These are phyloP conservation scores for Ascochyta fabae DNA, from an alignment of 2,329 filamentous ascomycete genomes.

Conservation along the genomic window DNA sequence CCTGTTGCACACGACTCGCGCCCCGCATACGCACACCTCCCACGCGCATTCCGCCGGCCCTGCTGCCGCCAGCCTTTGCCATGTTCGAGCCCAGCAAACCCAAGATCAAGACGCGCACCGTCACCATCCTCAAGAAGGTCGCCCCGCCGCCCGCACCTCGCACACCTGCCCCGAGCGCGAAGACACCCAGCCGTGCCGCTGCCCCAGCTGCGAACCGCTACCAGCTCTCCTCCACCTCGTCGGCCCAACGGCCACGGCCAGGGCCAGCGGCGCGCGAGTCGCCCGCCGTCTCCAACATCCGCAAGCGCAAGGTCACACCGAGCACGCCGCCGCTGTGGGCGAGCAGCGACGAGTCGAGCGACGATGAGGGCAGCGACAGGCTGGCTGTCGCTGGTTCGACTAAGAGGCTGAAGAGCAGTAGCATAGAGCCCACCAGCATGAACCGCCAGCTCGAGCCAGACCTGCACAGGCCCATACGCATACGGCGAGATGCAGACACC, in stretches of 20 bases:
- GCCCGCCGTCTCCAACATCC: slow-evolving; percentile 36
- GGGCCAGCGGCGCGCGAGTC: slow-evolving; percentile 27
- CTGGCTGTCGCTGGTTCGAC: slow-evolving; percentile 36
- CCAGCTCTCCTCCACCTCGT: slow-evolving; percentile 29
- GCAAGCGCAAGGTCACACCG: slow-evolving; percentile 44
- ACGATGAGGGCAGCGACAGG: slow-evolving; percentile 38
- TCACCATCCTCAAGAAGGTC: slow-evolving; percentile 39
- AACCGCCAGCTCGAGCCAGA: slow-evolving; percentile 48
- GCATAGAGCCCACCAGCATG: slow-evolving; percentile 45
- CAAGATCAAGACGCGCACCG: slow-evolving; percentile 44
- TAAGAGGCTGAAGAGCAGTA: slow-evolving; percentile 46
- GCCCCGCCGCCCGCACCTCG: slow-evolving; percentile 20
- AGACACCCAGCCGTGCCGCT: slow-evolving; percentile 10
- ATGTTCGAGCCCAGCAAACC: slow-evolving; percentile 43
- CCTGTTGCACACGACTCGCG: neutral
- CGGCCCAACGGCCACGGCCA: slow-evolving; percentile 20
- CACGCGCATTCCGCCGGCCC: neutral
- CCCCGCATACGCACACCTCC: slow-evolving; percentile 1
- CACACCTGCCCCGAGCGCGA: slow-evolving; percentile 13
- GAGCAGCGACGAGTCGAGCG: slow-evolving; percentile 42
- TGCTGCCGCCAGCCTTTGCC: slow-evolving; percentile 1
- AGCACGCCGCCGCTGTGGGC: slow-evolving; percentile 45
- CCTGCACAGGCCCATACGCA: slow-evolving; percentile 40
- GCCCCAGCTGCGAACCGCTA: slow-evolving; percentile 38
- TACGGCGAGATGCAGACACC: slow-evolving; percentile 23